Percentiles rank a stretch among this genome's conserved stretches.
These are phyloP conservation scores for Medicago ruthenica DNA, from an alignment of 306 rosid species.

Conservation along the genomic window DNA sequence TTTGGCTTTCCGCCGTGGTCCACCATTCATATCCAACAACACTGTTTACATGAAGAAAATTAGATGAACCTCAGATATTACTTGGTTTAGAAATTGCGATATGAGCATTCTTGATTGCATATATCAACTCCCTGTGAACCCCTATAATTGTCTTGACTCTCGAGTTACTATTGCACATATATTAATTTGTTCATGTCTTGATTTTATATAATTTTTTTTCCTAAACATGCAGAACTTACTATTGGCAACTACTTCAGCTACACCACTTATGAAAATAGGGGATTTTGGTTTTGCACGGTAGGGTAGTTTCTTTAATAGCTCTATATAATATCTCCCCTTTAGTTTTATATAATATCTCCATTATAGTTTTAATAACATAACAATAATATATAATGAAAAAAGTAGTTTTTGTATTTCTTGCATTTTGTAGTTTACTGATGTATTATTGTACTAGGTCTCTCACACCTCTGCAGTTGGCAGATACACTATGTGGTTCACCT, in stretches of 20 bases:
- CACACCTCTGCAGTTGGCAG: conserved; percentile 72
- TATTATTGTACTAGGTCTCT: conserved; percentile 71
- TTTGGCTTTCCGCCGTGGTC: too few species aligned
- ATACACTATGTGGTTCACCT: conserved; percentile 95
- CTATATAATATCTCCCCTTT: not conserved
- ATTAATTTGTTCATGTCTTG: conserved; percentile 16
- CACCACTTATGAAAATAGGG: conserved; percentile 82
- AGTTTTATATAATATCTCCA: not conserved
- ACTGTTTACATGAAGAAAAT: too few species aligned
- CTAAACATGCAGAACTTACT: conserved; percentile 83
- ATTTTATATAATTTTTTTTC: not conserved
- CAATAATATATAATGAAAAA: conserved; percentile 14
- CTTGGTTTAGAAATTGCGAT: too few species aligned
- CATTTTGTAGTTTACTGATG: conserved; percentile 40
- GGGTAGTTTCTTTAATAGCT: conserved; percentile 23
- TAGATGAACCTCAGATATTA: too few species aligned
- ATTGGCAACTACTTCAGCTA: conserved; percentile 56
- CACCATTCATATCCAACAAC: too few species aligned
- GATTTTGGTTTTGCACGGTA: conserved; percentile 99
- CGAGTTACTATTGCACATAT: too few species aligned
- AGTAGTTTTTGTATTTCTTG: conserved; percentile 6
- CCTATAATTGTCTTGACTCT: too few species aligned
- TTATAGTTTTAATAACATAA: not conserved
- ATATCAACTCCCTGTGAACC: too few species aligned
- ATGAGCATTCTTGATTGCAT: too few species aligned